These are phyloP conservation scores for Aspergillus tubingensis DNA, from an alignment of 2,329 filamentous ascomycete genomes.

Conservation along the genomic window DNA sequence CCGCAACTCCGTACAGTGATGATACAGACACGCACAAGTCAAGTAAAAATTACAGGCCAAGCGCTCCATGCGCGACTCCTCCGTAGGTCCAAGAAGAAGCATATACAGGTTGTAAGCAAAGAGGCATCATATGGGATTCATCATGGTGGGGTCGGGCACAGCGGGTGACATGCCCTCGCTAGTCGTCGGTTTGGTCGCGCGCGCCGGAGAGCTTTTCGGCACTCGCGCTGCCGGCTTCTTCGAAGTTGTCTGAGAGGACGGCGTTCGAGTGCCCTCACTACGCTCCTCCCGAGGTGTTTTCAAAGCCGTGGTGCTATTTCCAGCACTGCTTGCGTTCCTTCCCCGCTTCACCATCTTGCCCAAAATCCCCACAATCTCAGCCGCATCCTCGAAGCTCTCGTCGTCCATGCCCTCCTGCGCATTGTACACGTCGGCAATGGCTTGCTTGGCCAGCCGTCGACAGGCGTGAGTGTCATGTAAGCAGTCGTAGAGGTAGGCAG, in stretches of 20 bases:
- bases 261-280: conserved; percentile 35
- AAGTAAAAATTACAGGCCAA: background rate
- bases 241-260: conserved; percentile 20
- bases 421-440: conserved; percentile 88
- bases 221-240: conserved; percentile 7
- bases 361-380: conserved; percentile 80
- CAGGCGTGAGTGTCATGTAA: conserved; percentile 77
- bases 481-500: conserved; percentile 92
- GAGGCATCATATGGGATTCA: conserved; percentile 37
- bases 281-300: conserved; percentile 28
- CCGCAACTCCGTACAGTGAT: background rate
- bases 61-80: background rate
- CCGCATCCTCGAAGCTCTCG: conserved; percentile 90
- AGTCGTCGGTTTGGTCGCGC: conserved; percentile 12
- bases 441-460: conserved; percentile 73
- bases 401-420: conserved; percentile 92
- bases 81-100: background rate
- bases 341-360: conserved; percentile 87
- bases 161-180: conserved; percentile 22
- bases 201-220: conserved; percentile 8
- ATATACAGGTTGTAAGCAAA: conserved; percentile 5
- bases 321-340: conserved; percentile 40
- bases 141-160: conserved; percentile 34
- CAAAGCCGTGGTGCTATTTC: conserved; percentile 29
- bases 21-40: background rate